Conservation (phyloP, 2,329 filamentous ascomycete species). For the Colletotrichum viniferum region DNA sequence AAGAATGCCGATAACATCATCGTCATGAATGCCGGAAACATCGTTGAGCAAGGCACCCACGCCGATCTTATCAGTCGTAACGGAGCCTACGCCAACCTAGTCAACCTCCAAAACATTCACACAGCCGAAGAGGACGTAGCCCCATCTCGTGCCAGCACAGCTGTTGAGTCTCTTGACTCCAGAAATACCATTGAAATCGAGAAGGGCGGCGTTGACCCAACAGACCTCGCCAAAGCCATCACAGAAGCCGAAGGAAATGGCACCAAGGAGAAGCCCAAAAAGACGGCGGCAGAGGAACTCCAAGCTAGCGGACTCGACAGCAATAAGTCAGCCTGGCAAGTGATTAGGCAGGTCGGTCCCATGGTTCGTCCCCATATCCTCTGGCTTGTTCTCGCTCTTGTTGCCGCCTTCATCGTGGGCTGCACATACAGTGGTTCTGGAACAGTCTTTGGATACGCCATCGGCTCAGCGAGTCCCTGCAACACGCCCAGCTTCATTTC, state of each 20-base stretch:
- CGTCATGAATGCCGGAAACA: constrained; percentile 63
- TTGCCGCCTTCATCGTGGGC: constrained; percentile 58
- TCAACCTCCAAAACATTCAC: constrained; percentile 46
- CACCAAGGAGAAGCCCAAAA: constrained; percentile 41
- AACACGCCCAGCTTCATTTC: constrained; percentile 41
- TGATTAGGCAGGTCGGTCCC: constrained; percentile 39
- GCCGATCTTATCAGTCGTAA: constrained; percentile 55
- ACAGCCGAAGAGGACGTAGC: constrained; percentile 31
- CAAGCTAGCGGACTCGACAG: constrained; percentile 40
- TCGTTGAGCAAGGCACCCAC: constrained; percentile 68
- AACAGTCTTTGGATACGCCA: constrained; percentile 50
- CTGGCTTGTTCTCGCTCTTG: constrained; percentile 43
- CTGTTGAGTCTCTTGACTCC: constrained; percentile 37
- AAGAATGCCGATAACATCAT: constrained; percentile 69
- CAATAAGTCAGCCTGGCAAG: constrained; percentile 41
- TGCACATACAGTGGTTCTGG: constrained; percentile 57
- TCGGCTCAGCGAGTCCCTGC: constrained; percentile 52
- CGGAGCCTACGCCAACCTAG: constrained; percentile 59
- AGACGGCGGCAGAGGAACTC: constrained; percentile 31
- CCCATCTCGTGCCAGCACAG: constrained; percentile 34
- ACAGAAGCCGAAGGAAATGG: constrained; percentile 37
- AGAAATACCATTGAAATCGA: constrained; percentile 46
- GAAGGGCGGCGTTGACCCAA: constrained; percentile 26
- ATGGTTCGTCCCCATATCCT: constrained; percentile 44
- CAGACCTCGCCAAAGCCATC: neutral